These are phyloP conservation scores for Extremus antarcticus DNA, from an alignment of 495 filamentous ascomycete genomes.

Conservation along the genomic window DNA sequence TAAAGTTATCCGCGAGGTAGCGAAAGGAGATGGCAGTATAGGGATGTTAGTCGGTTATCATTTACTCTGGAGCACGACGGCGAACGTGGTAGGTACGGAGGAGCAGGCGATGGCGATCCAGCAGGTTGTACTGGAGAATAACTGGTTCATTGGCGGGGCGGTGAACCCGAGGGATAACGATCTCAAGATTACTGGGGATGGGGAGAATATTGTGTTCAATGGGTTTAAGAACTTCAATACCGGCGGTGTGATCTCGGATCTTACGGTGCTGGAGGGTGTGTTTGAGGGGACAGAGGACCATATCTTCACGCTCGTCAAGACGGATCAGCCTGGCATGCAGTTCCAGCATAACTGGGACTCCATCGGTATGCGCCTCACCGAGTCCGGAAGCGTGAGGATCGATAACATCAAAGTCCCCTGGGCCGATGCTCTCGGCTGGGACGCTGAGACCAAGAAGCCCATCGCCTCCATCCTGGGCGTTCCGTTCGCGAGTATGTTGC, in stretches of 20 bases:
- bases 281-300: conserved; percentile 43
- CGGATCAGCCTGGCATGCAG: conserved; percentile 41
- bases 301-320: conserved; percentile 47
- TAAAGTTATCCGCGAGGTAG: conserved; percentile 47
- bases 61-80: conserved; percentile 48
- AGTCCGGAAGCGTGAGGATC: conserved; percentile 48
- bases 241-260: conserved; percentile 48
- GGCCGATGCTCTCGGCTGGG: conserved; percentile 50
- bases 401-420: conserved; percentile 44
- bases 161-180: conserved; percentile 53
- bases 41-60: conserved; percentile 53
- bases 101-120: conserved; percentile 45
- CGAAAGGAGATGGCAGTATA: conserved; percentile 47
- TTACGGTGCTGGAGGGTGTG: conserved; percentile 52
- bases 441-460: conserved; percentile 34
- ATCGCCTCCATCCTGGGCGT: conserved; percentile 36
- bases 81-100: conserved; percentile 43
- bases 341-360: conserved; percentile 48
- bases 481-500: conserved; percentile 40
- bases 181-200: conserved; percentile 41
- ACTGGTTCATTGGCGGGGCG: conserved; percentile 53
- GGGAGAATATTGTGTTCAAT: conserved; percentile 43
- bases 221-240: conserved; percentile 54
- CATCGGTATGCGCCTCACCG: conserved; percentile 48
- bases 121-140: conserved; percentile 43